Conservation (phyloP, 2,329 filamentous ascomycete genomes). For the Sarocladium brachiariae region DNA sequence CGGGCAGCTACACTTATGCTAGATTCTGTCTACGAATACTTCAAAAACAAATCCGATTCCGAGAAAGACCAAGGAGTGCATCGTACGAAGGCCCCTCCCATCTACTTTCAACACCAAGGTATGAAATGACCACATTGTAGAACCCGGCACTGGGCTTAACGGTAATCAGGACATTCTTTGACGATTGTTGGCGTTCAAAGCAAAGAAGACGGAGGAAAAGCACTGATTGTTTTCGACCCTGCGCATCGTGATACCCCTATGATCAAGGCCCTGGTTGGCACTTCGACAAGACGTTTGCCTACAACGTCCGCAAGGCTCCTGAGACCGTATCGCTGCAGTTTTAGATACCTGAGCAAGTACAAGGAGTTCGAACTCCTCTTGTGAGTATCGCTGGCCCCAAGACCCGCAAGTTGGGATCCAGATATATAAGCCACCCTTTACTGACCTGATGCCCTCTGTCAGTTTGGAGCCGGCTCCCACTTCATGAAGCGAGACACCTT, state of each 20-base stretch:
- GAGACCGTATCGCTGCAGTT: slow-evolving; percentile 66
- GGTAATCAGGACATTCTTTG: slow-evolving; percentile 66
- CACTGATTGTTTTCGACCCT: slow-evolving; percentile 83
- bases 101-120: slow-evolving; percentile 85
- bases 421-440: no score
- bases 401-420: not conserved
- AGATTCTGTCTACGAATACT: slow-evolving; percentile 66
- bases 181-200: slow-evolving; percentile 83
- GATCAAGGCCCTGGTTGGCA: slow-evolving; percentile 53
- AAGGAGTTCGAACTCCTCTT: slow-evolving; percentile 73
- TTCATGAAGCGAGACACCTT: not conserved
- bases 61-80: slow-evolving; percentile 53
- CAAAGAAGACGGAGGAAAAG: slow-evolving; percentile 53
- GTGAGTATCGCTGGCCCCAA: slow-evolving; percentile 36
- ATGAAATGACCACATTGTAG: slow-evolving; percentile 15
- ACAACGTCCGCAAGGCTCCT: slow-evolving; percentile 43
- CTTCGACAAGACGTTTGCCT: slow-evolving; percentile 27
- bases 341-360: slow-evolving; percentile 61
- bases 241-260: slow-evolving; percentile 64
- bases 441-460: no score
- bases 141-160: slow-evolving; percentile 6
- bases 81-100: slow-evolving; percentile 66
- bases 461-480: not conserved
- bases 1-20: slow-evolving; percentile 50
- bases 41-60: slow-evolving; percentile 40